A percentile compares a stretch with the other conserved stretches of the same genome.
phyloP scores from a whole-genome alignment of 805 yeast genomes.

The Schwanniomyces pseudopolymorphus region DNA sequence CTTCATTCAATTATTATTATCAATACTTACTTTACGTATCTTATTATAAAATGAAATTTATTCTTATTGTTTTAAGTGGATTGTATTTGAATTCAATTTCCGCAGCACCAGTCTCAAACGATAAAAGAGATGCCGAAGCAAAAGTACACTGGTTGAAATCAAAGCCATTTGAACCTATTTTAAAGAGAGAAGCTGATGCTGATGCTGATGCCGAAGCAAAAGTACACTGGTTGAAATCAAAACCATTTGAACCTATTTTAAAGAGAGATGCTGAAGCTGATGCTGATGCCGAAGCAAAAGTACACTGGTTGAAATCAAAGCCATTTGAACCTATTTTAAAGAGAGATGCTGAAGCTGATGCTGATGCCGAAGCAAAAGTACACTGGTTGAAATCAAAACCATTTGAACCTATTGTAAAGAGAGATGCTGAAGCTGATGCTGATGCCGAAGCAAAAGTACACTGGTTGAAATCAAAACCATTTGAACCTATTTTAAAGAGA shows the following conservation, averaged over 20 bases:
- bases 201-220: too few relatives aligned
- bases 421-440: slow-evolving; percentile 21
- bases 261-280: too few relatives aligned
- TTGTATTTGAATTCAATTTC: neutral
- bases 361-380: slow-evolving; percentile 19
- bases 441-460: slow-evolving; percentile 17
- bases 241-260: too few relatives aligned
- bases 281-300: slow-evolving; percentile 18
- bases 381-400: slow-evolving; percentile 10
- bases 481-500: slow-evolving; percentile 14
- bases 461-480: slow-evolving; percentile 11
- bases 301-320: slow-evolving; percentile 10
- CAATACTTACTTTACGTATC: neutral
- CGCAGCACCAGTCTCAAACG: slow-evolving; percentile 7
- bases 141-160: too few relatives aligned
- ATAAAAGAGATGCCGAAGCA: too few relatives aligned
- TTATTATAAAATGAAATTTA: neutral
- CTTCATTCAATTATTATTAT: too few relatives aligned
- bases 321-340: slow-evolving; percentile 15
- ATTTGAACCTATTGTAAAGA: slow-evolving; percentile 14
- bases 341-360: slow-evolving; percentile 19
- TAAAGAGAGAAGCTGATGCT: too few relatives aligned
- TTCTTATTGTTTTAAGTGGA: neutral
- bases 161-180: too few relatives aligned
- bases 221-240: too few relatives aligned